Percentiles rank a stretch among this genome's conserved stretches.
These are phyloP conservation scores for Aureobasidium lini DNA, from an alignment of 2,329 filamentous ascomycete genomes.

Conservation along the genomic window DNA sequence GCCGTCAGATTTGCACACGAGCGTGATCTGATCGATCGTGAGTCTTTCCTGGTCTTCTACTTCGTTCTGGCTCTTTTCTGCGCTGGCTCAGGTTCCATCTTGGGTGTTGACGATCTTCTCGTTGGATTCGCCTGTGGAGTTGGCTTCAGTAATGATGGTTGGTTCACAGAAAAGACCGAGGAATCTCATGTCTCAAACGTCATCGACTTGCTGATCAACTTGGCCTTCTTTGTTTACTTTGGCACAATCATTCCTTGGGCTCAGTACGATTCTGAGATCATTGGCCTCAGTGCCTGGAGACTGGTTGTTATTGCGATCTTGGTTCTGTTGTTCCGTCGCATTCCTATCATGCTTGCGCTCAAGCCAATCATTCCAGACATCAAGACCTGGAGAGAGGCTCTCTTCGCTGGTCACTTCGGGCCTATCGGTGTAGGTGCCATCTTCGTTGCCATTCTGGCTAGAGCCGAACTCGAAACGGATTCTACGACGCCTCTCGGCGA, in stretches of 20 bases:
- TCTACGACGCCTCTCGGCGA: constrained; percentile 64
- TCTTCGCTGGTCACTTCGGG: constrained; percentile 96
- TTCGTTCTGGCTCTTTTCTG: constrained; percentile 95
- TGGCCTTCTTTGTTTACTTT: constrained; percentile 97
- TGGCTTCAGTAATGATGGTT: constrained; percentile 98
- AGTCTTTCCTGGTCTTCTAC: constrained; percentile 98
- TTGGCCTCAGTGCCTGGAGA: constrained; percentile 79
- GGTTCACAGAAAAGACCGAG: constrained; percentile 97
- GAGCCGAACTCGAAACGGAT: constrained; percentile 79
- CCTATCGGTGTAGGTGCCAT: constrained; percentile 96
- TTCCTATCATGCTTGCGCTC: constrained; percentile 84
- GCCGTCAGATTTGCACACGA: constrained; percentile 83
- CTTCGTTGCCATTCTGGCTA: constrained; percentile 85
- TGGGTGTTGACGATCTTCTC: constrained; percentile 88
- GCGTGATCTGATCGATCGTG: constrained; percentile 80
- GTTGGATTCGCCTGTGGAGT: constrained; percentile 93
- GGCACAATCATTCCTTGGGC: constrained; percentile 96
- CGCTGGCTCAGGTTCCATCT: constrained; percentile 81
- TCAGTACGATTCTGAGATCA: constrained; percentile 65
- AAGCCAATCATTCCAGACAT: constrained; percentile 94
- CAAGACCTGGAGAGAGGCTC: constrained; percentile 94
- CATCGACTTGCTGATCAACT: constrained; percentile 91
- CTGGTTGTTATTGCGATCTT: constrained; percentile 89
- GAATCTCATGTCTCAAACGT: constrained; percentile 99
- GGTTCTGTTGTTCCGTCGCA: constrained; percentile 90